Conservation (phyloP, 805 yeast species). For the Kazachstania martiniae region DNA sequence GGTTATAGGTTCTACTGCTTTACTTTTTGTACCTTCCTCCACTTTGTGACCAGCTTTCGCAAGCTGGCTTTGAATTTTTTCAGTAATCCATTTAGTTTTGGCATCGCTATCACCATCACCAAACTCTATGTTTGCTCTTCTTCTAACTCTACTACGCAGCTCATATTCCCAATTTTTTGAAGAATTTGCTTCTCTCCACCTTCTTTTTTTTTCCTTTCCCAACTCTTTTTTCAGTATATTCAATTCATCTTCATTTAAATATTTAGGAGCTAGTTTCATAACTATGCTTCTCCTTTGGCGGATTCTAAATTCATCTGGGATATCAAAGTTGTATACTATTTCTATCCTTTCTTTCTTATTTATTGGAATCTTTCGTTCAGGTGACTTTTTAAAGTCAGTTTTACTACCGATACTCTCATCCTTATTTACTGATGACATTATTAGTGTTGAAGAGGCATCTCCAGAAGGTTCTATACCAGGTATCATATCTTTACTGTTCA, state of each 20-base stretch:
- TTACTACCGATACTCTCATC: not conserved
- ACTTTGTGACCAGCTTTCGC: constrained; percentile 2
- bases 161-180: constrained; percentile 84
- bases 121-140: constrained; percentile 57
- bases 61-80: constrained; percentile 54
- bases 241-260: constrained; percentile 14
- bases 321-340: constrained; percentile 7
- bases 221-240: constrained; percentile 16
- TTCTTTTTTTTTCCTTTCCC: constrained; percentile 26
- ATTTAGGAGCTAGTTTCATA: constrained; percentile 16
- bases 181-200: constrained; percentile 42
- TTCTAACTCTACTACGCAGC: constrained; percentile 62
- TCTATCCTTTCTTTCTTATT: not conserved
- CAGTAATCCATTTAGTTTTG: constrained; percentile 59
- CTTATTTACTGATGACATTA: not conserved
- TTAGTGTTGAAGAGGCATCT: not conserved
- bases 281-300: constrained; percentile 15
- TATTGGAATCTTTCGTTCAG: not conserved
- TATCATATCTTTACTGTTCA: not conserved
- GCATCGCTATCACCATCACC: constrained; percentile 49
- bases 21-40: constrained; percentile 4
- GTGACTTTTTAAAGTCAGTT: not conserved
- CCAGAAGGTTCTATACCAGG: not conserved
- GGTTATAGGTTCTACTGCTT: constrained; percentile 9
- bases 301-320: constrained; percentile 11